phyloP scores from a whole-genome alignment of 1,284 basidiomycete genomes.

The Wallemia ichthyophaga region DNA sequence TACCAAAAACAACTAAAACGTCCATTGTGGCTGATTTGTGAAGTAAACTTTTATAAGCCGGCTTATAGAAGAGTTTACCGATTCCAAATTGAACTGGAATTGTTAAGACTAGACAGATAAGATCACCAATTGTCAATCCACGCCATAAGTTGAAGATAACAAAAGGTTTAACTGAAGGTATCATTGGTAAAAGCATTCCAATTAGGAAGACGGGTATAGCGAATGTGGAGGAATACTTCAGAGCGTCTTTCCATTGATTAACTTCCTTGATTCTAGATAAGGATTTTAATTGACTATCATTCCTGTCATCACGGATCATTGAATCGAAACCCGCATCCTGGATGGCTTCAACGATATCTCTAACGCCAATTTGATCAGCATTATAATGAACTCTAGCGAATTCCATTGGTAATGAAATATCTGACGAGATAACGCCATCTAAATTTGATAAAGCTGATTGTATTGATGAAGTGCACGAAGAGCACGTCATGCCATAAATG shows the following conservation, averaged over 20 bases:
- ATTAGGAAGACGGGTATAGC: slow-evolving; percentile 79
- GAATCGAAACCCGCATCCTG: slow-evolving; percentile 76
- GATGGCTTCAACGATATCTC: slow-evolving; percentile 57
- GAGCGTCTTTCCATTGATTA: slow-evolving; percentile 55
- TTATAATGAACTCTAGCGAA: slow-evolving; percentile 49
- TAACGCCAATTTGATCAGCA: slow-evolving; percentile 35
- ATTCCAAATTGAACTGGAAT: slow-evolving; percentile 83
- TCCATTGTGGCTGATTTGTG: slow-evolving; percentile 87
- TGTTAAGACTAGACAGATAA: slow-evolving; percentile 51
- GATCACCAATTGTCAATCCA: slow-evolving; percentile 51
- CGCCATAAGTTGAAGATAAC: slow-evolving; percentile 24
- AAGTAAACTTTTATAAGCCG: slow-evolving; percentile 64
- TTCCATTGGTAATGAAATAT: slow-evolving; percentile 41
- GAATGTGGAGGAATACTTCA: slow-evolving; percentile 43
- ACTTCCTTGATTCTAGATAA: slow-evolving; percentile 77
- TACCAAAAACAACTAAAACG: slow-evolving; percentile 82
- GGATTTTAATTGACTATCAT: slow-evolving; percentile 64
- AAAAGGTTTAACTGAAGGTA: slow-evolving; percentile 26
- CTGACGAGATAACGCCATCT: slow-evolving; percentile 41
- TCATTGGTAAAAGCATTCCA: slow-evolving; percentile 56
- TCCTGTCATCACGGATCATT: slow-evolving; percentile 43
- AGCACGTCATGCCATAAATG: slow-evolving; percentile 74
- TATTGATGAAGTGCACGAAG: slow-evolving; percentile 46
- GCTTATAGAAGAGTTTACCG: slow-evolving; percentile 57
- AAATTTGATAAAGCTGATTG: slow-evolving; percentile 36